A percentile compares a stretch with the other conserved stretches of the same genome.
Conservation (phyloP, 805 yeast species). For the Saturnispora ahearnii region DNA sequence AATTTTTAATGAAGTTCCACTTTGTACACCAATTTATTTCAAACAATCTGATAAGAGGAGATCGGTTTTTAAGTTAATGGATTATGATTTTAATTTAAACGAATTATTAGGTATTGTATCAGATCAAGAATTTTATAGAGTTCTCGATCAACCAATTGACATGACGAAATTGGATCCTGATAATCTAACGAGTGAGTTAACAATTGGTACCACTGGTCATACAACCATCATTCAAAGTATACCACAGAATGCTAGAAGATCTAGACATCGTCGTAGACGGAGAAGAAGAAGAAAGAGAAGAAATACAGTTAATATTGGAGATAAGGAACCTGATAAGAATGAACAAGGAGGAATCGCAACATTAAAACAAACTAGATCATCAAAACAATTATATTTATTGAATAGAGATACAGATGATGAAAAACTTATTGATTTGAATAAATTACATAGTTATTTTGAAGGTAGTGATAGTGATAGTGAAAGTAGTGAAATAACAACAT, state of each 20-base stretch:
- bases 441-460: conserved; percentile 25
- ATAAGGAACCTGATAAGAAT: conserved; percentile 6
- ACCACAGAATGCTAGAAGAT: conserved; percentile 4
- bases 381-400: conserved; percentile 22
- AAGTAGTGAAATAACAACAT: conserved; percentile 4
- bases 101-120: conserved; percentile 19
- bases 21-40: conserved; percentile 28
- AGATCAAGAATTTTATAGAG: conserved; percentile 21
- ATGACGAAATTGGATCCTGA: conserved; percentile 22
- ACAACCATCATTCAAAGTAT: conserved; percentile 19
- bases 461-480: conserved; percentile 13
- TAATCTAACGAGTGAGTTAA: conserved; percentile 19
- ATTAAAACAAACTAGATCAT: conserved; percentile 23
- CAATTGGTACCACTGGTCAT: conserved; percentile 18
- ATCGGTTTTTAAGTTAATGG: conserved; percentile 24
- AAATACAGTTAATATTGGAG: conserved; percentile 23
- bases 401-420: conserved; percentile 17
- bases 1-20: conserved; percentile 33
- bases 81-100: conserved; percentile 27
- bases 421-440: conserved; percentile 22
- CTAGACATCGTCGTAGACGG: background rate
- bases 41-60: conserved; percentile 21
- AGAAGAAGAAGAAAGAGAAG: conserved; percentile 19
- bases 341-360: conserved; percentile 12
- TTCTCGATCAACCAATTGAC: conserved; percentile 22